Percentiles rank a stretch among this genome's conserved stretches.
Evolutionary conservation across 2,329 filamentous ascomycete genomes (phyloP).

Genomic region (Fusarium longipes): DNA sequence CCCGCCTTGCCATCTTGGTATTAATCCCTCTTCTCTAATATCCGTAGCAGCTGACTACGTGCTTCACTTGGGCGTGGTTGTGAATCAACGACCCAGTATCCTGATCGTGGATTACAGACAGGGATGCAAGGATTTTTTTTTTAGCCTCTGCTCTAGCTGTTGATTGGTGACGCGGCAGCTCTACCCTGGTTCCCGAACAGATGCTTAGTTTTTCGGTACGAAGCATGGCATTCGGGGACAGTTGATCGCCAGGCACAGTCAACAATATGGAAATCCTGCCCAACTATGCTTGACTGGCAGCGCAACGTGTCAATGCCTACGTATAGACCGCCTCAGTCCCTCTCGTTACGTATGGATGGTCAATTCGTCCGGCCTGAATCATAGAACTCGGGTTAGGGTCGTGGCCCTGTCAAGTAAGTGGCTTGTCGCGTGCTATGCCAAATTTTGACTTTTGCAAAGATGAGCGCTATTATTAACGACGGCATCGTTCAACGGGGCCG

Average conservation of each 20-base stretch:
- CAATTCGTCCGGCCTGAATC: constrained; percentile 19
- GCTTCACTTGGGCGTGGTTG: constrained; percentile 4
- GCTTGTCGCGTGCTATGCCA: constrained; percentile 22
- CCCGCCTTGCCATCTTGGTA: constrained; percentile 9
- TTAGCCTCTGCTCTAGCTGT: constrained; percentile 8
- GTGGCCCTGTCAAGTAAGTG: not conserved
- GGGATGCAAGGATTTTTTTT: constrained; percentile 26
- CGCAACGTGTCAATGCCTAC: constrained; percentile 31
- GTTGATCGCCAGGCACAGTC: constrained; percentile 40
- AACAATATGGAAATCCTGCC: constrained; percentile 24
- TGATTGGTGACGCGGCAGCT: constrained; percentile 43
- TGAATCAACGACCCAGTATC: constrained; percentile 19
- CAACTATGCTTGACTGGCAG: constrained; percentile 31
- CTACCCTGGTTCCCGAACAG: constrained; percentile 32
- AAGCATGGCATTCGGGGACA: constrained; percentile 16
- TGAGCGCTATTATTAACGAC: constrained; percentile 23
- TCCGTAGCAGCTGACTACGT: not conserved
- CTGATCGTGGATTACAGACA: constrained; percentile 29
- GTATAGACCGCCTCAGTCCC: not conserved
- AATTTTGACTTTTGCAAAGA: constrained; percentile 24
- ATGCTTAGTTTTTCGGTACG: constrained; percentile 13
- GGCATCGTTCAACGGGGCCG: constrained; percentile 11
- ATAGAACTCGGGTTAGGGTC: not conserved
- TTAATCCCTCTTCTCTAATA: not conserved
- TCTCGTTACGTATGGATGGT: not conserved